Evolutionary conservation across 345 rosid genomes (phyloP).

Genomic region (Linum usitatissimum): DNA sequence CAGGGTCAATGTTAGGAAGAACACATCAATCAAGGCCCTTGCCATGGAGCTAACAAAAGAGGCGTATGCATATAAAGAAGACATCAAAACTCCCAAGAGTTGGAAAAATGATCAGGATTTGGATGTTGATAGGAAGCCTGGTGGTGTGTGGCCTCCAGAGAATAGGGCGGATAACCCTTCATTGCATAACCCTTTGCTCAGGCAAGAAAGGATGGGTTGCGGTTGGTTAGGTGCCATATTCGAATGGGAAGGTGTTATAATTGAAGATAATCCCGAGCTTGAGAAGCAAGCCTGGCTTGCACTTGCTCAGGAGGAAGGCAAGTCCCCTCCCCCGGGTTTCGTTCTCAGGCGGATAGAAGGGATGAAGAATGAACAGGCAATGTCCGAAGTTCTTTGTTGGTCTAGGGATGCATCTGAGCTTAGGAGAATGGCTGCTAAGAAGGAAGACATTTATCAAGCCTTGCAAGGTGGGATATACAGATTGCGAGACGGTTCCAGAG

Average conservation of each 20-base stretch:
- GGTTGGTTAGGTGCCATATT: constrained; percentile 98
- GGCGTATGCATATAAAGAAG: constrained; percentile 50
- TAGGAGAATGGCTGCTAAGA: constrained; percentile 69
- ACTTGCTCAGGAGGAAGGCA: constrained; percentile 85
- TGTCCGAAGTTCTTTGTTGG: constrained; percentile 96
- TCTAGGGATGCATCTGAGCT: constrained; percentile 67
- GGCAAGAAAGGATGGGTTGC: constrained; percentile 94
- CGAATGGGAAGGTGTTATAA: constrained; percentile 92
- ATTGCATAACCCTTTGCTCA: constrained; percentile 70
- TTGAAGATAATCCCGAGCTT: constrained; percentile 67
- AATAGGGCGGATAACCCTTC: constrained; percentile 80
- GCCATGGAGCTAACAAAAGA: constrained; percentile 62
- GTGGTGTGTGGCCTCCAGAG: constrained; percentile 70
- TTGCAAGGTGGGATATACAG: constrained; percentile 75
- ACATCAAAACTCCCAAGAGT: constrained; percentile 31
- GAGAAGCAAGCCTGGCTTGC: constrained; percentile 81
- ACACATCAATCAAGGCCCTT: constrained; percentile 40
- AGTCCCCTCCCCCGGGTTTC: constrained; percentile 67
- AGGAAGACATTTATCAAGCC: constrained; percentile 70
- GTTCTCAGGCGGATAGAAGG: constrained; percentile 68
- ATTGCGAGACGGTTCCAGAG: constrained; percentile 63
- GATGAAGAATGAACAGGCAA: constrained; percentile 92
- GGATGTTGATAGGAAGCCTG: constrained; percentile 40
- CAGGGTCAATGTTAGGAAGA: constrained; percentile 12
- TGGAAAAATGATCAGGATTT: constrained; percentile 39